Base-by-base conservation (phyloP, 257 asterid species). In the Sherardia arvensis region DNA sequence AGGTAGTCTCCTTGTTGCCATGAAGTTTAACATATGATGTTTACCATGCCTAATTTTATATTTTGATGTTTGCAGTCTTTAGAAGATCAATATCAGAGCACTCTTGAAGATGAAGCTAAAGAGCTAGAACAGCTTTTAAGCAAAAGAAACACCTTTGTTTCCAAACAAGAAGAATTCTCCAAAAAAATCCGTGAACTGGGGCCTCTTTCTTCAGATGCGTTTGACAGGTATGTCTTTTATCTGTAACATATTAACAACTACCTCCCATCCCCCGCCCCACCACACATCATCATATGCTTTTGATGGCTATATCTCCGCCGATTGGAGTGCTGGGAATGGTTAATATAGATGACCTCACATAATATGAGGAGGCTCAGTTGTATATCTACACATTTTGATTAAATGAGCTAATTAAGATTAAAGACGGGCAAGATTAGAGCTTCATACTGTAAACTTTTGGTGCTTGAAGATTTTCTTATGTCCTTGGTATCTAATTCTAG, bases 141-240 rank as follows among this genome's bases (percentile, higher is more conserved):
- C 78, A 89, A 79, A 81, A 86, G 88, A 78, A 90, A 85, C 73
- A 77, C 75, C 65, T 90, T 79, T 80, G 67, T 83, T 65, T 85
- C 91, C 65, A 93, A 85, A 79, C 99, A 93, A 80, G 97, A 93
- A 61, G 99, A 89, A 68, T 87, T 79, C 84, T 85, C 96, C 1
- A 93, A 89, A 82, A 93, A 87, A 80, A 93, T 93, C 54, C 81
- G 99, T 68, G 99, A 89, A 76, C 70, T 90, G 85, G 99, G 99
- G 75, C 96, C 96, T 59, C 83, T 93, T 64, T 87, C 99, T 64
- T 82, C 99, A 11, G 99, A 93, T 80, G 96, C 99, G 58, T 87
- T 93, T 85, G 99, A 93, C 72, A 93, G 73, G 99, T 92, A 90
- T 66, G 64, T 64, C 67, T 51, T 27, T 43, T 43, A 17, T 43